Evolutionary conservation across 768 basidiomycete species (phyloP).

Genomic region (Naganishia randhawae): DNA sequence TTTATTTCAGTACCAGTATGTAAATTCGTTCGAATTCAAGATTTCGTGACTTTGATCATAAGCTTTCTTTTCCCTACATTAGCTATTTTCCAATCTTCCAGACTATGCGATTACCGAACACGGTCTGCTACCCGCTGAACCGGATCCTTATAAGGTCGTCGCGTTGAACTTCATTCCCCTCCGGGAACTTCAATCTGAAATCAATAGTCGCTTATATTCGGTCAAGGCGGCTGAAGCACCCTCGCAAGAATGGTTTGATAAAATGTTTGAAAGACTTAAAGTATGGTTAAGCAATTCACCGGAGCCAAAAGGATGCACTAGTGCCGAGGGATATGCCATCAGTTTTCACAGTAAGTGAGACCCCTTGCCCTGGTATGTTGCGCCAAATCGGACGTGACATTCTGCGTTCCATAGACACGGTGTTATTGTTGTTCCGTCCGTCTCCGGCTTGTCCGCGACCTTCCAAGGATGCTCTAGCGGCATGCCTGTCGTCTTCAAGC

Average conservation of each 20-base stretch:
- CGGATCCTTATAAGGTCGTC: slow-evolving; percentile 47
- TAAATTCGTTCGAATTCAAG: slow-evolving; percentile 9
- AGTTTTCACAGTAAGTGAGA: slow-evolving; percentile 50
- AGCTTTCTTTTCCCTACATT: background rate
- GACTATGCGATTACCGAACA: slow-evolving; percentile 36
- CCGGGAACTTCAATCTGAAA: slow-evolving; percentile 50
- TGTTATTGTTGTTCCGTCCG: slow-evolving; percentile 50
- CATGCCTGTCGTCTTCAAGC: slow-evolving; percentile 50
- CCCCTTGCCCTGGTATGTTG: background rate
- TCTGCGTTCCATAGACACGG: slow-evolving; percentile 38
- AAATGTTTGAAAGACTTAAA: slow-evolving; percentile 47
- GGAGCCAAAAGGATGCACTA: slow-evolving; percentile 47
- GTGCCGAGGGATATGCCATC: slow-evolving; percentile 50
- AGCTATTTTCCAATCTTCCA: slow-evolving; percentile 26
- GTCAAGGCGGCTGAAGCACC: slow-evolving; percentile 40
- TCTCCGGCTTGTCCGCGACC: slow-evolving; percentile 50
- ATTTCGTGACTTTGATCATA: background rate
- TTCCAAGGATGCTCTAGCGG: slow-evolving; percentile 45
- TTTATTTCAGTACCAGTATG: slow-evolving; percentile 50
- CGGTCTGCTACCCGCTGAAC: slow-evolving; percentile 32
- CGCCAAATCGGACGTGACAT: background rate
- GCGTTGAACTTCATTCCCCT: slow-evolving; percentile 46
- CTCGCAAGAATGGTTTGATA: slow-evolving; percentile 47
- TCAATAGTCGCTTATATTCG: slow-evolving; percentile 46
- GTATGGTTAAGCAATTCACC: slow-evolving; percentile 49